These are phyloP conservation scores for Nitzschia putrida DNA, from an alignment of 108 stramenopile species.

Conservation along the genomic window DNA sequence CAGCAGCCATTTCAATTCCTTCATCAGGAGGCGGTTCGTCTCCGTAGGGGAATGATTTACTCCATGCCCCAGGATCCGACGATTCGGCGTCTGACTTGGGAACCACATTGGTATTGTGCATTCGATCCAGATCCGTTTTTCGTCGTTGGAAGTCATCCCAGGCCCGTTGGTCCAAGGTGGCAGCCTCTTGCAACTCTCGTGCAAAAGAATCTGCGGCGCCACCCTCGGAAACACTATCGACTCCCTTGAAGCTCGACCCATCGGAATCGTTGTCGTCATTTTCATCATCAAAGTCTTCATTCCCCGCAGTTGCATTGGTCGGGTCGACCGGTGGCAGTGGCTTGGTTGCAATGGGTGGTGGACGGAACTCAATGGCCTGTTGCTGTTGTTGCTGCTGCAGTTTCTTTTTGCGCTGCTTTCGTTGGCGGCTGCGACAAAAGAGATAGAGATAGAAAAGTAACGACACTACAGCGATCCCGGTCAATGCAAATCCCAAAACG, in stretches of 20 bases:
- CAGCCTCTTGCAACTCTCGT: constrained; percentile 37
- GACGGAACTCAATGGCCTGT: constrained; percentile 9
- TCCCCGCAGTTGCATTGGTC: neutral
- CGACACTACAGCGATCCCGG: constrained; percentile 15
- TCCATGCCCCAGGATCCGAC: constrained; percentile 7
- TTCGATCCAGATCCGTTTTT: constrained; percentile 1
- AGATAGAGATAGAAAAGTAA: constrained; percentile 32
- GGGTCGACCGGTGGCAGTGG: constrained; percentile 1
- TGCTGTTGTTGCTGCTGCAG: constrained; percentile 2
- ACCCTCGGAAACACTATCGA: constrained; percentile 9
- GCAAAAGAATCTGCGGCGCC: constrained; percentile 40
- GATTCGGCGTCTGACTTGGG: neutral
- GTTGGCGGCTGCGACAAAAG: constrained; percentile 32
- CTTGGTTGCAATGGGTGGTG: neutral
- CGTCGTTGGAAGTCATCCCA: constrained; percentile 42
- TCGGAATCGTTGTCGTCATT: neutral
- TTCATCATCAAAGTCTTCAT: neutral
- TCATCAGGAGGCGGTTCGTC: constrained; percentile 17
- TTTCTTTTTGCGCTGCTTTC: constrained; percentile 15
- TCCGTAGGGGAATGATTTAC: constrained; percentile 37
- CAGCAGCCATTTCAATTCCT: constrained; percentile 11
- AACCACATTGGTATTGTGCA: neutral
- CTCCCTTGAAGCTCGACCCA: constrained; percentile 4
- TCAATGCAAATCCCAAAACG: constrained; percentile 40
- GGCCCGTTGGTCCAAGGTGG: constrained; percentile 37